Evolutionary conservation across 2,329 filamentous ascomycete genomes (phyloP).

Genomic region (Trichoderma guizhouense): DNA sequence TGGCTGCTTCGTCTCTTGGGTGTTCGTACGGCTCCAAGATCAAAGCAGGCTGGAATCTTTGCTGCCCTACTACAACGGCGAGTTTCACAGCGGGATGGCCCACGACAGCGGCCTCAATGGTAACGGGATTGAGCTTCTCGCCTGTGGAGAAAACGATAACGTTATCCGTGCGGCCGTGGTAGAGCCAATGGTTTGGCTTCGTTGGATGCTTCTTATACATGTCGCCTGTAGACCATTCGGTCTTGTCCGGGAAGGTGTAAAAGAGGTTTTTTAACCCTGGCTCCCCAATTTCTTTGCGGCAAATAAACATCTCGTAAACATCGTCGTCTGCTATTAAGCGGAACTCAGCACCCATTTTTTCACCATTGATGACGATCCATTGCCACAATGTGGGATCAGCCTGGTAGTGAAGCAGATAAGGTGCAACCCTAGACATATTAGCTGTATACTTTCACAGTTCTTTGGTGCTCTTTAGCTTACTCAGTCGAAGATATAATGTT

Average conservation of each 20-base stretch:
- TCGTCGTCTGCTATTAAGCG: constrained; percentile 21
- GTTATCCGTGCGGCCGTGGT: constrained; percentile 38
- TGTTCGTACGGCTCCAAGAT: constrained; percentile 42
- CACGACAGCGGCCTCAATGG: constrained; percentile 34
- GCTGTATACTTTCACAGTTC: neutral
- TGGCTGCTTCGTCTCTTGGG: constrained; percentile 27
- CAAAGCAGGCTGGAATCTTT: constrained; percentile 45
- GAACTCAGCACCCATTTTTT: constrained; percentile 43
- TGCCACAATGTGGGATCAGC: constrained; percentile 37
- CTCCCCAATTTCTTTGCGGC: constrained; percentile 35
- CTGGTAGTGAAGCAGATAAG: constrained; percentile 36
- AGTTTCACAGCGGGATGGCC: constrained; percentile 29
- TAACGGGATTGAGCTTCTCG: constrained; percentile 41
- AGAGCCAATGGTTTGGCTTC: constrained; percentile 33
- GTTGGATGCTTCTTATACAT: constrained; percentile 37
- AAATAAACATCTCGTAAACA: constrained; percentile 34
- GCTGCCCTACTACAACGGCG: constrained; percentile 41
- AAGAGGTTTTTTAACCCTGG: constrained; percentile 34
- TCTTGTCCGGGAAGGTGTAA: constrained; percentile 36
- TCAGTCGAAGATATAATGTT: constrained; percentile 44
- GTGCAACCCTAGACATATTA: constrained; percentile 29
- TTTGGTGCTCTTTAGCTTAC: constrained; percentile 27
- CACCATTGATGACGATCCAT: constrained; percentile 41
- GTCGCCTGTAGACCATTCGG: constrained; percentile 37
- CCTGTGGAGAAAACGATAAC: constrained; percentile 41